Base-by-base conservation (phyloP, 2,329 filamentous ascomycete genomes). In the Colletotrichum truncatum region DNA sequence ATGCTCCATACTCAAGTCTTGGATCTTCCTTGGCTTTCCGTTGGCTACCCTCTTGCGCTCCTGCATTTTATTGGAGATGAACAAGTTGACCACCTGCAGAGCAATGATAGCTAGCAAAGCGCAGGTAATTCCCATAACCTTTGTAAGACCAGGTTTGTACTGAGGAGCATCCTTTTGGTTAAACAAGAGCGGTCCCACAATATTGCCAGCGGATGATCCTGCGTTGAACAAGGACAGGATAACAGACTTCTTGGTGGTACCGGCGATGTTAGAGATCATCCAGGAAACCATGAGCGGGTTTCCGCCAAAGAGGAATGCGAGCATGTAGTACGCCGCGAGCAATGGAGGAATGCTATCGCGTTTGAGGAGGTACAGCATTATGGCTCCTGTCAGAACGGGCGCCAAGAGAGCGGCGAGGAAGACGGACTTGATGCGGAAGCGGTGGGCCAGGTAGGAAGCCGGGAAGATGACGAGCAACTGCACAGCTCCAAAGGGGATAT, bases 191-290 rank as follows among this genome's bases (percentile, higher is more conserved):
- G 89, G 89, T 0, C 89, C 90, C 70, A 92, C 82, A 61, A 92
- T 90, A 72, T 91, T 91, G 3, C 90, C 90, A 0, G 85, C 82
- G 0, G 87, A 85, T 2, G 84, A 82, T 0, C 86, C 89, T 1
- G 86, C 88, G 69, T 90, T 89, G 79, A 87, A 91, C 1, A 90
- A 76, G 0, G 85, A 86, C 82, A 91, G 88, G 38, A 88, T 82
- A 51, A 86, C 81, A 0, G 87, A 88, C 71, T 89, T 90, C 76
- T 92, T 91, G 3, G 89, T 91, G 14, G 84, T 86, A 6, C 90
- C 90, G 0, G 82, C 90, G 0, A 88, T 91, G 73, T 92, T 92
- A 7, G 85, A 87, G 6, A 91, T 83, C 62, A 91, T 88, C 90
- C 90, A 93, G 0, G 87, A 84, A 0, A 91, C 86, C 25, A 91